Conservation (phyloP, 2,329 filamentous ascomycete species). For the Cladophialophora psammophila region DNA sequence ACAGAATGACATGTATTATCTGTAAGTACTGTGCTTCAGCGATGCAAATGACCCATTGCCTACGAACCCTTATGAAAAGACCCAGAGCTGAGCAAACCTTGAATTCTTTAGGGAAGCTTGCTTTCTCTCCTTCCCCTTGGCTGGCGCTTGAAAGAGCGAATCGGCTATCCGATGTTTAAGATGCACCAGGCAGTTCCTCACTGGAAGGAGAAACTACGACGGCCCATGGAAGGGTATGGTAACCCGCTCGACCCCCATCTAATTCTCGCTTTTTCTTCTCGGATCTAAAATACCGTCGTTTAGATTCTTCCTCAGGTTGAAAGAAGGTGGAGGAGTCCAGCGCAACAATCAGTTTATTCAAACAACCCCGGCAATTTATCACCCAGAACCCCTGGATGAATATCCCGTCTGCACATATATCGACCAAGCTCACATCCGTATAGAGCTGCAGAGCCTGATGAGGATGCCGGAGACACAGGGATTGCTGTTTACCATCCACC, state of each 20-base stretch:
- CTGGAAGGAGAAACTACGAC: not conserved
- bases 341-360: conserved; percentile 4
- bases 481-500: not conserved
- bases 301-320: not conserved
- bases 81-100: not conserved
- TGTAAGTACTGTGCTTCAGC: not conserved
- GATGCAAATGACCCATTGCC: not conserved
- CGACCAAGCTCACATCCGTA: not conserved
- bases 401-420: not conserved
- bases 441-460: conserved; percentile 1
- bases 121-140: not conserved
- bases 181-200: not conserved
- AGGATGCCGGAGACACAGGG: not conserved
- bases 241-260: not conserved
- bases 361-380: not conserved
- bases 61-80: not conserved
- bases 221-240: not conserved
- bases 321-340: not conserved
- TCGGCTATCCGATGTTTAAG: not conserved
- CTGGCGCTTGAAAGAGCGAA: not conserved
- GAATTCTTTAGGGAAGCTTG: not conserved
- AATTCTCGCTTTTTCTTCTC: not conserved
- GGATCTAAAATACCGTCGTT: not conserved
- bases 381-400: not conserved
- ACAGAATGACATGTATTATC: not conserved